Percentiles rank a stretch among this genome's conserved stretches.
Evolutionary conservation across 805 yeast genomes (phyloP).

Genomic region (Candida yuanshanica): DNA sequence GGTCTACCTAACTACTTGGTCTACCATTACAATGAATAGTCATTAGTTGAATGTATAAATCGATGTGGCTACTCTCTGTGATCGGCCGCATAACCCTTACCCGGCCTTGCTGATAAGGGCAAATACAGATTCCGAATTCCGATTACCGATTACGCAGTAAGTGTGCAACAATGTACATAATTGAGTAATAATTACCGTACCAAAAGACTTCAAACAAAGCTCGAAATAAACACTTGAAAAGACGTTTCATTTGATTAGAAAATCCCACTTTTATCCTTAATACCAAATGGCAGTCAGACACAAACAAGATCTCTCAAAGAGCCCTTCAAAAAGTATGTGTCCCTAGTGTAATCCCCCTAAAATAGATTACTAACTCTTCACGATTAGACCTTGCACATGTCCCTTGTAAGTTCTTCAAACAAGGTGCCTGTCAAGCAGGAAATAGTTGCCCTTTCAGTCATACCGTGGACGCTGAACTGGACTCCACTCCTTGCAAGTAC

Average conservation of each 20-base stretch:
- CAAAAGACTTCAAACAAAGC: no score
- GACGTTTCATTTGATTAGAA: no score
- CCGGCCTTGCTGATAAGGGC: not conserved
- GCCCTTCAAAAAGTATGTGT: slow-evolving; percentile 24
- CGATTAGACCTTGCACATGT: slow-evolving; percentile 75
- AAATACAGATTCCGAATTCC: not conserved
- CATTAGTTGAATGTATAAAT: no score
- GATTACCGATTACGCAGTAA: not conserved
- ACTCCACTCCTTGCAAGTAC: slow-evolving; percentile 75
- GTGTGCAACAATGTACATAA: no score
- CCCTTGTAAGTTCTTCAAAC: slow-evolving; percentile 90
- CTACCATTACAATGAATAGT: slow-evolving; percentile 77
- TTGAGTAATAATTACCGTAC: not conserved
- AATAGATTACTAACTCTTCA: slow-evolving; percentile 14
- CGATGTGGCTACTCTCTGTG: no score
- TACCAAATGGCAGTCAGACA: not conserved
- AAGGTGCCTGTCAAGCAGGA: slow-evolving; percentile 96
- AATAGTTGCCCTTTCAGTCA: slow-evolving; percentile 88
- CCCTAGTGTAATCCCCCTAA: slow-evolving; percentile 1
- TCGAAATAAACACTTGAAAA: not conserved
- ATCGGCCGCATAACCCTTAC: not conserved
- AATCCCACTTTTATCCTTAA: no score
- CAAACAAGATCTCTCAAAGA: slow-evolving; percentile 18
- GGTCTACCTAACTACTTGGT: slow-evolving; percentile 95
- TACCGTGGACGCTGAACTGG: slow-evolving; percentile 42